A percentile compares a stretch with the other conserved stretches of the same genome.
phyloP scores from a whole-genome alignment of 257 asterid species.

The Penstemon newberryi region DNA sequence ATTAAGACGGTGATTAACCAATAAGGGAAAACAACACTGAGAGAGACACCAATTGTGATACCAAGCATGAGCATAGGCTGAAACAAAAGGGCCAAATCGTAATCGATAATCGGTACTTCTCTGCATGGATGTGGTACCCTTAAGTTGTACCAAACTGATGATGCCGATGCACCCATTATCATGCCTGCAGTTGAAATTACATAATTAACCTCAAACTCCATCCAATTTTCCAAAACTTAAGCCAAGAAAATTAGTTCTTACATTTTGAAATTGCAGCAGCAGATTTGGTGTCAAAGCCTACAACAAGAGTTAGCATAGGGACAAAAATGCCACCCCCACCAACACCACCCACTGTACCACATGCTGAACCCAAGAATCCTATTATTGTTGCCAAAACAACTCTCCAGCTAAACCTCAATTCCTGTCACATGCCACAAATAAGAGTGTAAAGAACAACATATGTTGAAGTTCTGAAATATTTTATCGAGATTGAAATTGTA shows the following conservation, averaged over 20 bases:
- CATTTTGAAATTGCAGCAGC: constrained; percentile 99
- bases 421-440: constrained; percentile 38
- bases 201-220: not conserved
- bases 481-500: too few relatives aligned
- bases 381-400: constrained; percentile 73
- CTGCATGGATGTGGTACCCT: constrained; percentile 99
- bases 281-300: constrained; percentile 94
- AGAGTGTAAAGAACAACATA: too few relatives aligned
- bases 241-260: constrained; percentile 30
- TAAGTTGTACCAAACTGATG: constrained; percentile 94
- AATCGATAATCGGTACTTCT: constrained; percentile 85
- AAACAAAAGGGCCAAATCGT: constrained; percentile 83
- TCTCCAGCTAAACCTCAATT: constrained; percentile 76
- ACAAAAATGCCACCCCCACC: constrained; percentile 99
- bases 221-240: too few relatives aligned
- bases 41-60: constrained; percentile 86
- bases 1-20: constrained; percentile 95
- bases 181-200: constrained; percentile 54
- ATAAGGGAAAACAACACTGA: constrained; percentile 93
- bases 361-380: constrained; percentile 92
- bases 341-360: constrained; percentile 98
- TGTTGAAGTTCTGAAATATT: too few relatives aligned
- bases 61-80: constrained; percentile 99
- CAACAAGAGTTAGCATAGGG: constrained; percentile 87
- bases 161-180: constrained; percentile 98